Conservation (phyloP, 441 rosid genomes). For the Adansonia gregorii region DNA sequence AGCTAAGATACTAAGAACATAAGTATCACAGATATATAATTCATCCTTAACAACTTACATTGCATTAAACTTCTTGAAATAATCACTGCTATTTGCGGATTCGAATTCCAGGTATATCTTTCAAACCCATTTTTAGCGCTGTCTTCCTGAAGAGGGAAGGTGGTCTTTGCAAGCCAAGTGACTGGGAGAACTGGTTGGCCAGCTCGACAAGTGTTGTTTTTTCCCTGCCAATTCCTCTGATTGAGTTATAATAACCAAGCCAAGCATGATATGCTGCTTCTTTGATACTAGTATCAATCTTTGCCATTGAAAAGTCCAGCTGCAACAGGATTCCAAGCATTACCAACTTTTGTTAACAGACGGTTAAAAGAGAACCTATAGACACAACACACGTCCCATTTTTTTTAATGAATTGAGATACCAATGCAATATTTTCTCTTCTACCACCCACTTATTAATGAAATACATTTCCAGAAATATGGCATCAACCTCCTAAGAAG, state of each 20-base stretch:
- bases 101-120: conserved; percentile 80
- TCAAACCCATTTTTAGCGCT: conserved; percentile 89
- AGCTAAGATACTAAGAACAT: not conserved
- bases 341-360: conserved; percentile 11
- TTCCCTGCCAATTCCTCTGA: conserved; percentile 79
- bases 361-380: conserved; percentile 17
- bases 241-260: conserved; percentile 91
- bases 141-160: conserved; percentile 77
- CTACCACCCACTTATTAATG: too few relatives aligned
- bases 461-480: not conserved
- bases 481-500: conserved; percentile 8
- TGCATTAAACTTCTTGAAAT: not conserved
- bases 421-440: not conserved
- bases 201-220: conserved; percentile 82
- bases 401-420: not conserved
- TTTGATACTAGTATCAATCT: conserved; percentile 74
- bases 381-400: not conserved
- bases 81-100: conserved; percentile 48
- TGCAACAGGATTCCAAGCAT: conserved; percentile 39
- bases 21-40: not conserved
- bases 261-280: conserved; percentile 97
- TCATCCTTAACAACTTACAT: conserved; percentile 2
- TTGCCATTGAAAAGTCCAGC: conserved; percentile 66
- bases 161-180: conserved; percentile 79
- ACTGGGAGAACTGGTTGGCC: conserved; percentile 67